These are phyloP conservation scores for Xylaria sp. DNA, from an alignment of 2,329 filamentous ascomycete species.

Conservation along the genomic window DNA sequence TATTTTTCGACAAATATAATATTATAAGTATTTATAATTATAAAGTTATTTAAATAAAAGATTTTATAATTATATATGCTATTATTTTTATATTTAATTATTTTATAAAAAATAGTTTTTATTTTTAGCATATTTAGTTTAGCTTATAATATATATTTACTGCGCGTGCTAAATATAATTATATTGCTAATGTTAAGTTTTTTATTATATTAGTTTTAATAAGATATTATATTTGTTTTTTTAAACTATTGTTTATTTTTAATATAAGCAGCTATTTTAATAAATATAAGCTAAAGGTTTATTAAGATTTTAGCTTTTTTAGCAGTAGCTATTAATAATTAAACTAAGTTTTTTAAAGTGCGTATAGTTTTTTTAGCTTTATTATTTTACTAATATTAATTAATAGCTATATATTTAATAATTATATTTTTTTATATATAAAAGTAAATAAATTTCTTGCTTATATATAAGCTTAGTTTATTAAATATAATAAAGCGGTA, in stretches of 20 bases:
- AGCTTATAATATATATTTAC: too few relatives aligned
- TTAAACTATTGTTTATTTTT: background rate
- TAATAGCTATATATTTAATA: background rate
- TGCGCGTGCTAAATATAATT: background rate
- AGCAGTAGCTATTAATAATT: background rate
- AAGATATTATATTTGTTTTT: background rate
- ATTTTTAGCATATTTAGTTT: too few relatives aligned
- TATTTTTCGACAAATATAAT: too few relatives aligned
- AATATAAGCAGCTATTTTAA: background rate
- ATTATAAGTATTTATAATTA: too few relatives aligned
- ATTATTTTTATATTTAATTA: too few relatives aligned
- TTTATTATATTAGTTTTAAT: background rate
- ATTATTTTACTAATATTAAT: background rate
- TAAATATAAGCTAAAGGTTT: background rate
- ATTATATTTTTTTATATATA: background rate
- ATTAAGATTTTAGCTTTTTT: background rate
- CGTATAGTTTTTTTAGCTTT: background rate
- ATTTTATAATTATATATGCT: too few relatives aligned
- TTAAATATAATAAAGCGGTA: background rate
- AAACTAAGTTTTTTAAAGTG: background rate
- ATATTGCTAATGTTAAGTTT: background rate
- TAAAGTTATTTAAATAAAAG: too few relatives aligned
- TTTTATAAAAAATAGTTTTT: too few relatives aligned
- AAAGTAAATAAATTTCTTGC: background rate
- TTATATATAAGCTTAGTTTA: background rate